Evolutionary conservation across 1,284 basidiomycete genomes (phyloP), one percentile per base, ranked within the genome.

Genomic region (Rhodofomes roseus): DNA sequence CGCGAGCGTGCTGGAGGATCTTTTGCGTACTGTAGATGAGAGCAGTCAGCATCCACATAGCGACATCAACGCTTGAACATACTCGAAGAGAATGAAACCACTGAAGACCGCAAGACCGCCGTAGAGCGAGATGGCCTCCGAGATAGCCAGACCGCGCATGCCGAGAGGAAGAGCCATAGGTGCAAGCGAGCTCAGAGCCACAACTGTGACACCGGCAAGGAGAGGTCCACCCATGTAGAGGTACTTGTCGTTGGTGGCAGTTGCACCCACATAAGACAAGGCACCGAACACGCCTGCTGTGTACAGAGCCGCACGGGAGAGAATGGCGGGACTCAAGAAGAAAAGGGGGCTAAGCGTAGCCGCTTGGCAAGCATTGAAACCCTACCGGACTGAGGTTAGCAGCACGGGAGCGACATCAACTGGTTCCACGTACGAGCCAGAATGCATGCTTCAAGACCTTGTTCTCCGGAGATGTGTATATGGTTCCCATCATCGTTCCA

Each of bases 251-350:
- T 87, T 92, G 66, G 79, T 88, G 31, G 94, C 94, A 20, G 95
- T 96, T 9, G 93, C 93, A 34, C 94, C 94, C 29, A 96, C 84
- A 70, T 94, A 96, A 39, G 89, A 90, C 31, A 96, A 81, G 7
- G 87, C 84, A 6, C 93, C 94, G 20, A 95, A 87, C 2, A 95
- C 83, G 50, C 93, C 94, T 48, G 87, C 83, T 0, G 94, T 96
- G 75, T 96, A 96, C 5, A 96, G 77, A 12, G 92, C 94, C 9
- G 94, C 95, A 43, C 94, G 85, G n/a, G 90, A 88, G 50, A 96
- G 82, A 61, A 96, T 82, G 14, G 92, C 92, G 1, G 95, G 94
- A 68, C 81, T 88, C 56, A 94, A 74, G 82, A 96, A 95, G 77
- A 93, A 92, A 23, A 96, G 73, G 25, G 92, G 92, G 61, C 84